These are phyloP conservation scores for Penicillium sumatraense DNA, from an alignment of 2,329 filamentous ascomycete genomes.

Conservation along the genomic window DNA sequence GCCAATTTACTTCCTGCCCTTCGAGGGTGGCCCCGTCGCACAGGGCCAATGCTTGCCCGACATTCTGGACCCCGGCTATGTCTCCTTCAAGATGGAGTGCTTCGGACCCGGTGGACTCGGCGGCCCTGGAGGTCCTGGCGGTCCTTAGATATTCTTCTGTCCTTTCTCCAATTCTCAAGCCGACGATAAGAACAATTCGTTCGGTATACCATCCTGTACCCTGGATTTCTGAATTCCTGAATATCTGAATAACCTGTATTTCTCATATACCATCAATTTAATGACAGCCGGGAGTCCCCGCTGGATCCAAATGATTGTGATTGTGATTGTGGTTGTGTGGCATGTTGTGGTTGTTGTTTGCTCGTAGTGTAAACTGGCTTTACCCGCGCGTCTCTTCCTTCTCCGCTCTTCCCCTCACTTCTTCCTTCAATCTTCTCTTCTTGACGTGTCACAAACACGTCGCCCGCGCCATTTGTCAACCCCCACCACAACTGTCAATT, in stretches of 20 bases:
- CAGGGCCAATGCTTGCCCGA: conserved; percentile 25
- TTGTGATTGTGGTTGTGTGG: too few species aligned
- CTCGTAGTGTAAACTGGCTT: not conserved
- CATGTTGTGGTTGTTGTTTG: not conserved
- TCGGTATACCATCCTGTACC: conserved; percentile 7
- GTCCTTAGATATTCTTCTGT: too few species aligned
- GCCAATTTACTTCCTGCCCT: conserved; percentile 20
- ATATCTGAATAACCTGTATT: conserved; percentile 16
- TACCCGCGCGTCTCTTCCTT: not conserved
- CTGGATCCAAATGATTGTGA: not conserved
- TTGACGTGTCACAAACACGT: conserved; percentile 1
- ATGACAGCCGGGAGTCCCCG: conserved; percentile 1
- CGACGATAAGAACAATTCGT: not conserved
- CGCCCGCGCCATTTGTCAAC: not conserved
- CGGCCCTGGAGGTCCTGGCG: not conserved
- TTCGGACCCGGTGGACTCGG: conserved; percentile 6
- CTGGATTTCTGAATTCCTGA: conserved; percentile 11
- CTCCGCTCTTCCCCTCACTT: conserved; percentile 1
- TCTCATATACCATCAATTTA: conserved; percentile 11
- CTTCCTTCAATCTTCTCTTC: not conserved
- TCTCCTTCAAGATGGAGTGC: conserved; percentile 26
- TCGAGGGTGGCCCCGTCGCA: conserved; percentile 15
- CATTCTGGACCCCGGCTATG: conserved; percentile 20
- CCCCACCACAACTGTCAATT: not conserved
- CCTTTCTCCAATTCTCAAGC: not conserved